Conservation (phyloP, 31 red algal genomes). For the Pterothamnion heteromorphum region DNA sequence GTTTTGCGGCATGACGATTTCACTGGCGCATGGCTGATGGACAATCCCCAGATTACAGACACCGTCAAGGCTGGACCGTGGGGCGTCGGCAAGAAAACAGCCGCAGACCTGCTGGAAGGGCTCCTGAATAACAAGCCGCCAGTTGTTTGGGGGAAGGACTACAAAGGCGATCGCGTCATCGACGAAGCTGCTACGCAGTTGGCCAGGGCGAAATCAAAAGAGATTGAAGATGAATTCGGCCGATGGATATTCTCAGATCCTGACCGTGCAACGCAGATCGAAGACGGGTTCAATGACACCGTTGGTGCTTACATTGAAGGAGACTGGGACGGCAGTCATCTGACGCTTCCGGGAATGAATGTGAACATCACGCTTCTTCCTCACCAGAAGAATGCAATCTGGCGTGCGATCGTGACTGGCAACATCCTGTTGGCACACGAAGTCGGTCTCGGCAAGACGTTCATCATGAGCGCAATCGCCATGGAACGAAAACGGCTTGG, state of each 20-base stretch:
- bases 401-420: background rate
- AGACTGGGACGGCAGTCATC: background rate
- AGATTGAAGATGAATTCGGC: background rate
- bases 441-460: background rate
- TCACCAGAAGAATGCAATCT: conserved; percentile 14
- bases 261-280: background rate
- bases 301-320: background rate
- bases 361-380: background rate
- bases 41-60: too few relatives aligned
- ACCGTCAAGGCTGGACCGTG: too few relatives aligned
- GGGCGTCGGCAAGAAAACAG: too few relatives aligned
- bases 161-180: background rate
- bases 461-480: background rate
- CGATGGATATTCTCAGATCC: background rate
- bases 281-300: background rate
- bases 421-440: background rate
- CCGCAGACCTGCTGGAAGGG: too few relatives aligned
- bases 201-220: background rate
- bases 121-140: too few relatives aligned
- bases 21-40: too few relatives aligned
- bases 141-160: too few relatives aligned
- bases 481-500: background rate
- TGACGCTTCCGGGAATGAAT: background rate
- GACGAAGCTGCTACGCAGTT: background rate
- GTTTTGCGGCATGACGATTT: too few relatives aligned